These are phyloP conservation scores for Rosa hybrid DNA, from an alignment of 331 rosid genomes.

Conservation along the genomic window DNA sequence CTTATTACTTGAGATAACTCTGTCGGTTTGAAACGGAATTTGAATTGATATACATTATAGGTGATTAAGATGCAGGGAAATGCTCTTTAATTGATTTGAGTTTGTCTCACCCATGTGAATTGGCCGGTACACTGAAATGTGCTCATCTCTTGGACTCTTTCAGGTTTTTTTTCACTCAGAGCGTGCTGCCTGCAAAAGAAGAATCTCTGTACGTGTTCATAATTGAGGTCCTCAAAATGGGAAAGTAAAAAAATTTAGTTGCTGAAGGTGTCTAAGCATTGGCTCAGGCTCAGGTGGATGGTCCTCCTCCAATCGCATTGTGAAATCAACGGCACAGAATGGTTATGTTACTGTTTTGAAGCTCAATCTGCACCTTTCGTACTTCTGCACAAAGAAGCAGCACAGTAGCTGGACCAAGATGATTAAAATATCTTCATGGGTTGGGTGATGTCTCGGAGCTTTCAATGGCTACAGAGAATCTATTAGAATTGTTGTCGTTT, in stretches of 20 bases:
- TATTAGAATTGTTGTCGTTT: slow-evolving; percentile 15
- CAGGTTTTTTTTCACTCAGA: neutral
- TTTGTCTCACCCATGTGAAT: neutral
- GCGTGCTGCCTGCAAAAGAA: neutral
- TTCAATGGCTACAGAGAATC: slow-evolving; percentile 10
- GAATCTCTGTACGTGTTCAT: neutral
- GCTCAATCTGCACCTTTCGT: neutral
- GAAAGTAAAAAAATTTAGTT: neutral
- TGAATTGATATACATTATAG: neutral
- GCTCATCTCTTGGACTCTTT: neutral
- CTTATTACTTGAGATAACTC: too few species aligned
- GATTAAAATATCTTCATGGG: neutral
- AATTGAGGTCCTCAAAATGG: neutral
- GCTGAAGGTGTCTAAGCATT: neutral
- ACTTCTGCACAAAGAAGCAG: neutral
- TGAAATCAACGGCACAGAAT: neutral
- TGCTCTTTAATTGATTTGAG: neutral
- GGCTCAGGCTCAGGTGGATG: neutral
- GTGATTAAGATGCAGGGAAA: neutral
- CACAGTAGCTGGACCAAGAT: neutral
- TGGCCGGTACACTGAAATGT: neutral
- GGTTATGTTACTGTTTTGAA: neutral
- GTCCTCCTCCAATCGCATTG: neutral
- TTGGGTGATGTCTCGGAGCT: neutral
- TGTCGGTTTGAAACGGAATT: neutral